A percentile compares a stretch with the other conserved stretches of the same genome.
Conservation (phyloP, 768 basidiomycete genomes). For the Rhodotorula paludigena region DNA sequence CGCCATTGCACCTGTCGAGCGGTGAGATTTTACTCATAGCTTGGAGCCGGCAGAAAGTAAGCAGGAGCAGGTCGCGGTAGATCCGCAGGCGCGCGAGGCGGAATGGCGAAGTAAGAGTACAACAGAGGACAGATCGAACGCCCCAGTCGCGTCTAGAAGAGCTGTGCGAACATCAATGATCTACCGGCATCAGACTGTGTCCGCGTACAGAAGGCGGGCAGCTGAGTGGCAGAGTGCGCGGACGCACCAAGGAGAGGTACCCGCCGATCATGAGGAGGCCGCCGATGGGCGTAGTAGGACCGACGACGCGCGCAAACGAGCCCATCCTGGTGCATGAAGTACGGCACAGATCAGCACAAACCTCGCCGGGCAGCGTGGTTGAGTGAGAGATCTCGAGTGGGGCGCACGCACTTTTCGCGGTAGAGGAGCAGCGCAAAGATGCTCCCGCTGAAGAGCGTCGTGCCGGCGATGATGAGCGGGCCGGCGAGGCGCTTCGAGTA, state of each 20-base stretch:
- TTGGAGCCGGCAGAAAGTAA: too few species aligned
- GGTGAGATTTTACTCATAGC: too few species aligned
- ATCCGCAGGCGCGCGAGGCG: too few species aligned
- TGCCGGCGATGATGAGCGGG: conserved; percentile 34
- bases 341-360: neutral
- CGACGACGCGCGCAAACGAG: conserved; percentile 22
- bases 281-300: conserved; percentile 31
- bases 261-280: conserved; percentile 32
- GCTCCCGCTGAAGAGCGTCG: conserved; percentile 28
- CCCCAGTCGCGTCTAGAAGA: neutral
- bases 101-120: neutral
- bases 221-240: neutral
- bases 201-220: too few species aligned
- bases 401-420: conserved; percentile 7
- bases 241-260: conserved; percentile 6
- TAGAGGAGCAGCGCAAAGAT: conserved; percentile 37
- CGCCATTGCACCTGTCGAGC: too few species aligned
- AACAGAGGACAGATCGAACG: neutral
- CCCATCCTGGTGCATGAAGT: conserved; percentile 20
- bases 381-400: neutral
- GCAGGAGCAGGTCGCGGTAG: too few species aligned
- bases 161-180: neutral
- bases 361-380: neutral
- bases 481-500: conserved; percentile 24
- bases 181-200: too few species aligned